Evolutionary conservation across 805 yeast species (phyloP), one percentile per base, ranked within the genome.

Genomic region (Cyberlindnera mississippiensis): DNA sequence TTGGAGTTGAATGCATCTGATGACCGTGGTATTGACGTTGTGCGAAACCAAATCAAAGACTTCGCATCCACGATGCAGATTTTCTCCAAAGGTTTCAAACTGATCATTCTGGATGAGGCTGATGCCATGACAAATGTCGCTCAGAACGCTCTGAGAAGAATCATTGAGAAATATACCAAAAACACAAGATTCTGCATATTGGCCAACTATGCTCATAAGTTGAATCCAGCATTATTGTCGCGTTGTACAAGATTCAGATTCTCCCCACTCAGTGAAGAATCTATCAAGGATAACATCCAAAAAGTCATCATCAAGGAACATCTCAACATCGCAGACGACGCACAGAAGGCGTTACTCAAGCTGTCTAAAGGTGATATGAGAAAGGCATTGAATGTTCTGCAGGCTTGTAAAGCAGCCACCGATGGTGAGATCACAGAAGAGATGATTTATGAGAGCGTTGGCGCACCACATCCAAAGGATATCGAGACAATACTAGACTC

Each of bases 11-110:
- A 93, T 64, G 99, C 99, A 4, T 83, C 95, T 4, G 99, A 93
- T 63, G 99, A 93, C 62, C 78, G 99, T 66, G 99, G 99, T 51
- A 93, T 93, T 52, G 96, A 88, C 54, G 97, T 93, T 34, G 98
- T 93, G n/a, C 76, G 99, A 50, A 93, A 93, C 56, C 96, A 89
- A 64, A 89, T 93, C 69, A 93, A 93, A 71, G 89, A 84, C 53
- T 93, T 93, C 68, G 99, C 99, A 10, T 80, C 91, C 24, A 93
- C 99, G 1, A 80, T 88, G 72, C 99, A 93, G 62, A 91, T 93
- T 40, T 93, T 91, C 64, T 72, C 80, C 46, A 72, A 75, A 41
- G 95, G 93, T 12, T 89, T 89, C 72, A 91, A 91, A 59, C 68
- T 91, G 53, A 83, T 91, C 45, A 86, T 91, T n/a, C 68, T 91